Percentiles rank a stretch among this genome's conserved stretches.
Evolutionary conservation across 75 land plant species (phyloP).

Genomic region (Pinus taeda): DNA sequence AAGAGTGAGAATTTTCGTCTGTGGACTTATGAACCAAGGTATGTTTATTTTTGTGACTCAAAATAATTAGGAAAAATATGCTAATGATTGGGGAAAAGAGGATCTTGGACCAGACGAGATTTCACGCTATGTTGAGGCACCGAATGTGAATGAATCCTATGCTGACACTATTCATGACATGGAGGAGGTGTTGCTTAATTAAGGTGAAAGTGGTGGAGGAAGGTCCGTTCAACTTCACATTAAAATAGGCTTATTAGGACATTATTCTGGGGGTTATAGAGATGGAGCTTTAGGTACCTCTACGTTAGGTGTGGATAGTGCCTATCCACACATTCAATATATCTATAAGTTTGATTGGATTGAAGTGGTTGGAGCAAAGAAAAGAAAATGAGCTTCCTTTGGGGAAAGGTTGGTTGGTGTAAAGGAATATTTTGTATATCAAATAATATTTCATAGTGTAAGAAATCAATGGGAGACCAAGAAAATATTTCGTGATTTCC

Average conservation of each 20-base stretch:
- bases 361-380: conserved; percentile 91
- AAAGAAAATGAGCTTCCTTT: conserved; percentile 80
- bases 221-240: conserved; percentile 12
- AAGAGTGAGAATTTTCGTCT: no score
- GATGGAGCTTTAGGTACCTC: conserved; percentile 73
- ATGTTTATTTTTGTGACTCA: no score
- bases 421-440: conserved; percentile 82
- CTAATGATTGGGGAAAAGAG: no score
- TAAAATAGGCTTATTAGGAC: conserved; percentile 11
- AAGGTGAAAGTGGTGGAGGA: conserved; percentile 35
- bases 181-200: conserved; percentile 85
- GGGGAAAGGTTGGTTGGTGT: conserved; percentile 94
- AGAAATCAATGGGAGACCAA: conserved; percentile 9
- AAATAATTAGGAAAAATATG: no score
- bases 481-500: no score
- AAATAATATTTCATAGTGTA: conserved; percentile 62
- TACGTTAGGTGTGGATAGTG: conserved; percentile 53
- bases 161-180: conserved; percentile 85
- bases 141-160: conserved; percentile 48
- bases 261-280: conserved; percentile 27
- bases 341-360: conserved; percentile 52
- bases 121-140: conserved; percentile 44
- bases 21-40: no score
- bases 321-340: neutral
- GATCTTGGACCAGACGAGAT: neutral